These are phyloP conservation scores for Fusarium pseudograminearum DNA, from an alignment of 2,329 filamentous ascomycete species.

Conservation along the genomic window DNA sequence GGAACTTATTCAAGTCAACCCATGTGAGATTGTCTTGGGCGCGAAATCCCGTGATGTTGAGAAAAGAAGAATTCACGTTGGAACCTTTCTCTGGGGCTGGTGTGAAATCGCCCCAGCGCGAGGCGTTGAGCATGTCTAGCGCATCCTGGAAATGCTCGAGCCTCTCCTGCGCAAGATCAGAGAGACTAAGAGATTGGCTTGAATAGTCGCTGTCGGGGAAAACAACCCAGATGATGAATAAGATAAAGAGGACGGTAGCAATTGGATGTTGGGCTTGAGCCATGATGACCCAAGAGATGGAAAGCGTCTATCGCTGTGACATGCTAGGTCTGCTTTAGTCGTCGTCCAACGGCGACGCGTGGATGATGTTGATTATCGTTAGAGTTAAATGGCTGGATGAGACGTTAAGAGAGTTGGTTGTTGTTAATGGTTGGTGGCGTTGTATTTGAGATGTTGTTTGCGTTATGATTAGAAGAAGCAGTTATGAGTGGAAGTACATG, in stretches of 20 bases:
- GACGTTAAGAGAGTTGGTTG: neutral
- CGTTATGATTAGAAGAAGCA: conserved; percentile 1
- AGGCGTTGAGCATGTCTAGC: conserved; percentile 66
- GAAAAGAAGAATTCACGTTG: conserved; percentile 59
- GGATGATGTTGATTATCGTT: neutral
- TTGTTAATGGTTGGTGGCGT: neutral
- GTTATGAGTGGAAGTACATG: neutral
- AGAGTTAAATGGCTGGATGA: neutral
- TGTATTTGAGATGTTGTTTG: conserved; percentile 18
- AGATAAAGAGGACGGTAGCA: conserved; percentile 47
- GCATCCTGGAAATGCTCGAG: conserved; percentile 65
- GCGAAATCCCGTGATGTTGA: conserved; percentile 84
- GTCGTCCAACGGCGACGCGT: conserved; percentile 22
- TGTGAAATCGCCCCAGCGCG: conserved; percentile 70
- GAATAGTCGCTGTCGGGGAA: conserved; percentile 54
- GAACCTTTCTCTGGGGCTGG: conserved; percentile 53
- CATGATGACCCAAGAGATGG: conserved; percentile 55
- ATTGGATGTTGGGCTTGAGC: conserved; percentile 59
- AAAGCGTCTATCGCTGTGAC: conserved; percentile 40
- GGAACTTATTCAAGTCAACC: conserved; percentile 76
- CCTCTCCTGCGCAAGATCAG: conserved; percentile 57
- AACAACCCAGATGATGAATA: conserved; percentile 56
- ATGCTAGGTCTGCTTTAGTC: conserved; percentile 37
- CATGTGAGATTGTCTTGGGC: conserved; percentile 81
- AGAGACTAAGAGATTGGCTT: conserved; percentile 50